Base-by-base conservation (phyloP, 2,329 filamentous ascomycete species). In the Talaromyces sp. region DNA sequence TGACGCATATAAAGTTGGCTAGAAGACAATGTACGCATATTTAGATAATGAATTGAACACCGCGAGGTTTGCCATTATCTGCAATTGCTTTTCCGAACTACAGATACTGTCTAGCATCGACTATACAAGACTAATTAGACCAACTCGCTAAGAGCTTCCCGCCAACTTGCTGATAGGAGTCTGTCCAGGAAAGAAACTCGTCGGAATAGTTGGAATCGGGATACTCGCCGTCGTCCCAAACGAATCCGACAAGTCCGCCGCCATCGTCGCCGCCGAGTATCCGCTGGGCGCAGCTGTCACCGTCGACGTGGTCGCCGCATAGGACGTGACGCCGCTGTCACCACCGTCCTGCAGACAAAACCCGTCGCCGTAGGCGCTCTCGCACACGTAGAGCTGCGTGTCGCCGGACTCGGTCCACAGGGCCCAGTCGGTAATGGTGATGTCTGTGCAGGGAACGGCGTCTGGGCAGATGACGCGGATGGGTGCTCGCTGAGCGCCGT, bases 401-500 rank as follows among this genome's bases (percentile, higher is more conserved):
- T 64, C 57, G 2, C 70, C 71, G 14, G 62, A 62, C 46, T 73
- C 70, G 27, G 70, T 73, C 71, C 70, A 72, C 78, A 86, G 82
- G 35, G 75, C 71, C 63, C 85, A 80, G 66, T 84, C 78, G 4
- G 72, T 71, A 61, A 85, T 77, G 17, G 71, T 76, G 63, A 85
- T 77, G 58, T 79, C 78, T 2, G 77, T 80, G 73, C 84, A 86
- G 13, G 84, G 84, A 1, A 76, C 78, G 1, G 66, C 73, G 59
- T 79, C 74, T 0, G 82, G 77, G 64, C 83, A 86, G 35, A 77
- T 69, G 49, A 85, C 71, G 61, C 82, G 80, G 65, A 86, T 75
- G 1, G 84, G 83, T 0, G 81, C 82, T 24, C 84, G 79, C 58
- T 77, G 60, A 4, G 69, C 69, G 21, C 83, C 84, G 62, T 85